Evolutionary conservation across 805 yeast species (phyloP).

Genomic region (Myxozyma kluyveri): DNA sequence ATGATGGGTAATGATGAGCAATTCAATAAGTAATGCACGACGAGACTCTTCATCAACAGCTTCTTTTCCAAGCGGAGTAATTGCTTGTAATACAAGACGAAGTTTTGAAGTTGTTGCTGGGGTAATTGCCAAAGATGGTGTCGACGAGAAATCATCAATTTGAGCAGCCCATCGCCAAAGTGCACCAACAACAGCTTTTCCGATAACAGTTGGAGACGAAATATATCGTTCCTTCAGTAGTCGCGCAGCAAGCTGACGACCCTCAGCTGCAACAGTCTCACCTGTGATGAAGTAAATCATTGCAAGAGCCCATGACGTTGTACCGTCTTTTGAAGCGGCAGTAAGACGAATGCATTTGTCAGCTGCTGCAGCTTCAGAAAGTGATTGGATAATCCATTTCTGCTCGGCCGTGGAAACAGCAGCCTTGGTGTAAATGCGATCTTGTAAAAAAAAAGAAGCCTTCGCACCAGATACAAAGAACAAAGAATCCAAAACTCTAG

Average conservation of each 20-base stretch:
- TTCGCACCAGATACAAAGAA: constrained; percentile 43
- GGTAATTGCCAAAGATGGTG: constrained; percentile 27
- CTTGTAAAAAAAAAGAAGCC: constrained; percentile 49
- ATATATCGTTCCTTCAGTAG: constrained; percentile 36
- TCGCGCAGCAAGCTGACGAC: constrained; percentile 29
- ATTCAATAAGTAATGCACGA: constrained; percentile 37
- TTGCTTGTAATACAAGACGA: constrained; percentile 25
- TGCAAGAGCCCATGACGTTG: constrained; percentile 30
- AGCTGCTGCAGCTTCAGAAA: constrained; percentile 39
- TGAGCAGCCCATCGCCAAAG: constrained; percentile 38
- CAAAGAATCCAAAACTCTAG: constrained; percentile 26
- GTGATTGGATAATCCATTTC: constrained; percentile 52
- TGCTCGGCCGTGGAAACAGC: constrained; percentile 44
- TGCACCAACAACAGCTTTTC: constrained; percentile 47
- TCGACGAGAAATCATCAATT: constrained; percentile 20
- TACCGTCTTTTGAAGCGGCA: constrained; percentile 20
- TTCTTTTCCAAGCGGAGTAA: constrained; percentile 31
- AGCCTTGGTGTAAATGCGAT: constrained; percentile 53
- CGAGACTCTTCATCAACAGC: constrained; percentile 35
- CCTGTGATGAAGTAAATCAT: constrained; percentile 26
- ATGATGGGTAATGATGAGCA: constrained; percentile 49
- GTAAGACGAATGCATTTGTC: constrained; percentile 18
- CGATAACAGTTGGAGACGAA: constrained; percentile 42
- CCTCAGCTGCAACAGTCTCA: constrained; percentile 7
- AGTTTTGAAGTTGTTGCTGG: constrained; percentile 27